Evolutionary conservation across 2,329 filamentous ascomycete genomes (phyloP).

Genomic region (Colletotrichum chrysophilum): DNA sequence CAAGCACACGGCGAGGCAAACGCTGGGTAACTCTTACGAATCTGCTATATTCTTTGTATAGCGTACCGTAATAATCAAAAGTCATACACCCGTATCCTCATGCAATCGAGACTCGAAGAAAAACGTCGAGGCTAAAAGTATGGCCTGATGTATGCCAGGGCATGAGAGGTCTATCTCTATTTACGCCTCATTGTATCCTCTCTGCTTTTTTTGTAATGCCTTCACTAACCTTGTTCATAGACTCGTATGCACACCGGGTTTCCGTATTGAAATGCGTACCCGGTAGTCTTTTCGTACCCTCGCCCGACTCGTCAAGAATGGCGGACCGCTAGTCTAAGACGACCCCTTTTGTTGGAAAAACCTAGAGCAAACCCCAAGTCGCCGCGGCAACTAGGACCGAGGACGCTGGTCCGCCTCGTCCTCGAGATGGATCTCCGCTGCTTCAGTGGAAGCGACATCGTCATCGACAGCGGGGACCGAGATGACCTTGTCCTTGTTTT

Average conservation of each 20-base stretch:
- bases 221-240: not conserved
- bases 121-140: not conserved
- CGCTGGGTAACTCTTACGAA: not conserved
- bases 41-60: not conserved
- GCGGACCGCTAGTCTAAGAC: not conserved
- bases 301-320: not conserved
- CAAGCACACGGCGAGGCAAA: not conserved
- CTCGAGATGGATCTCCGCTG: constrained; percentile 55
- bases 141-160: constrained; percentile 18
- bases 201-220: constrained; percentile 19
- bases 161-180: constrained; percentile 22
- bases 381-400: not conserved
- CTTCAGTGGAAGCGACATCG: constrained; percentile 47
- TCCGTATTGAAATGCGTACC: not conserved
- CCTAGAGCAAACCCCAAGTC: not conserved
- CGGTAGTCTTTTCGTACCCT: not conserved
- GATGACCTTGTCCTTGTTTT: constrained; percentile 38
- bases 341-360: not conserved
- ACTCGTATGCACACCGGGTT: not conserved
- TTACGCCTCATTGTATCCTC: constrained; percentile 18
- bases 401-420: constrained; percentile 35
- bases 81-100: constrained; percentile 8
- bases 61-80: constrained; percentile 7
- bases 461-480: constrained; percentile 41
- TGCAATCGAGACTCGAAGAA: constrained; percentile 15